phyloP scores from a whole-genome alignment of 805 yeast genomes.

The Candida morakotiae region DNA sequence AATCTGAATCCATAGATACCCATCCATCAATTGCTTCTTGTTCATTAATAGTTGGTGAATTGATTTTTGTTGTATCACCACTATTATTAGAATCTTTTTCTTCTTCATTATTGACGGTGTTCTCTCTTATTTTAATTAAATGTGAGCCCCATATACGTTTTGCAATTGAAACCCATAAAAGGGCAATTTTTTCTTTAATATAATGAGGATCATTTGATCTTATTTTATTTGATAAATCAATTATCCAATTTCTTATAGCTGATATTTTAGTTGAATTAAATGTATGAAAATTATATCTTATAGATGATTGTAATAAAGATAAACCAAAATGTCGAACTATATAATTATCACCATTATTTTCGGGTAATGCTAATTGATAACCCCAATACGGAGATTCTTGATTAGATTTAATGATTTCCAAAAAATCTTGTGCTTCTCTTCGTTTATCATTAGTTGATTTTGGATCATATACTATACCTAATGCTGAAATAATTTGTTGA shows the following conservation, averaged over 20 bases:
- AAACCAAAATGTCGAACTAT: conserved; percentile 90
- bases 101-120: conserved; percentile 3
- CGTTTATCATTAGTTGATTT: conserved; percentile 55
- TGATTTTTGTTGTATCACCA: no score
- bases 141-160: conserved; percentile 87
- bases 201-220: conserved; percentile 77
- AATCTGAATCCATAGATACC: conserved; percentile 79
- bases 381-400: conserved; percentile 93
- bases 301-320: conserved; percentile 70
- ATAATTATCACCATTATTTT: conserved; percentile 52
- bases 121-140: conserved; percentile 31
- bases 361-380: conserved; percentile 69
- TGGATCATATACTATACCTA: conserved; percentile 69
- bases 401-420: conserved; percentile 71
- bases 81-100: not conserved
- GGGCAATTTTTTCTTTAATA: conserved; percentile 84
- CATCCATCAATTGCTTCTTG: conserved; percentile 64
- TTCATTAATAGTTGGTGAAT: conserved; percentile 31
- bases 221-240: conserved; percentile 66
- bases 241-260: conserved; percentile 79
- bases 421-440: conserved; percentile 54
- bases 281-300: conserved; percentile 53
- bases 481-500: conserved; percentile 70
- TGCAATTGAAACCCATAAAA: conserved; percentile 86
- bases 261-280: conserved; percentile 52